Evolutionary conservation across 306 rosid species (phyloP).

Genomic region (Castanea crenata): DNA sequence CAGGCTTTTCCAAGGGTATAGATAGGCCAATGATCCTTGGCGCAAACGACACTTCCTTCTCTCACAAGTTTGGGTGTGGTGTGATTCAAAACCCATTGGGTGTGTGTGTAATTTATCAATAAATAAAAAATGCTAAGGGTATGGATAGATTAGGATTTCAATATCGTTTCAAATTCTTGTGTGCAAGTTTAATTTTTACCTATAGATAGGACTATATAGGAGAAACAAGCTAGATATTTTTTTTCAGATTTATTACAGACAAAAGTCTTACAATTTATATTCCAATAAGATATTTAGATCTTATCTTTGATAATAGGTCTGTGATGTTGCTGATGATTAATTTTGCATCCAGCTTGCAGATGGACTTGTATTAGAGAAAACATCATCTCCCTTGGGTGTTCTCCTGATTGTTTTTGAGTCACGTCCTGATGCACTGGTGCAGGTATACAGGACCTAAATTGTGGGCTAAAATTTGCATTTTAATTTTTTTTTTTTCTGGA

Average conservation of each 20-base stretch:
- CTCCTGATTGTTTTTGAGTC: conserved; percentile 93
- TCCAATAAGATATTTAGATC: background rate
- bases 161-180: too few species aligned
- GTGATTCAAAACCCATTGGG: too few species aligned
- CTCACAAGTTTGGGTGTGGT: too few species aligned
- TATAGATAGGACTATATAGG: background rate
- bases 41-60: too few species aligned
- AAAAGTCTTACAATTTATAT: background rate
- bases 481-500: background rate
- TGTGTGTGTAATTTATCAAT: too few species aligned
- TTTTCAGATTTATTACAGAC: background rate
- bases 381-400: conserved; percentile 92
- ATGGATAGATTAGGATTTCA: too few species aligned
- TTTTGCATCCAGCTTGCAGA: conserved; percentile 71
- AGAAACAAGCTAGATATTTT: background rate
- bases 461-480: background rate
- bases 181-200: too few species aligned
- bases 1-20: conserved; percentile 3
- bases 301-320: conserved; percentile 2
- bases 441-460: conserved; percentile 45
- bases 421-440: conserved; percentile 96
- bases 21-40: too few species aligned
- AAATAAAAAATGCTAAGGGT: too few species aligned
- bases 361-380: conserved; percentile 89
- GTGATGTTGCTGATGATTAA: conserved; percentile 30